Evolutionary conservation across 2,329 filamentous ascomycete genomes (phyloP).

Genomic region (Aspergillus transmontanensis): DNA sequence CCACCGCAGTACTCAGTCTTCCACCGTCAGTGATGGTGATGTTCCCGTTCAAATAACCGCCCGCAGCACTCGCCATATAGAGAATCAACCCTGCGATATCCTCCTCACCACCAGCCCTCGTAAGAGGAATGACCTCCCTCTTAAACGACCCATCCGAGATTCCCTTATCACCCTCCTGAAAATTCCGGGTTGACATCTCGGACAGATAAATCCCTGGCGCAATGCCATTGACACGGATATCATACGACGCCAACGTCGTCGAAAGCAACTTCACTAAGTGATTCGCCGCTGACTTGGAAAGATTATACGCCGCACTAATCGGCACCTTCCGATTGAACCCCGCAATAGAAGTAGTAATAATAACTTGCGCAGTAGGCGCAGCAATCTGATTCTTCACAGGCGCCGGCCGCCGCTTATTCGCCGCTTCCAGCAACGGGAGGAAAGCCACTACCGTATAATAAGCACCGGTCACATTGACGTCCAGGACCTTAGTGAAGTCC

Average conservation of each 20-base stretch:
- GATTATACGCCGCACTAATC: constrained; percentile 47
- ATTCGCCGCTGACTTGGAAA: constrained; percentile 51
- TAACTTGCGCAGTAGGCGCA: constrained; percentile 45
- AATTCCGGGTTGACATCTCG: constrained; percentile 60
- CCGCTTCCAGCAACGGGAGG: constrained; percentile 44
- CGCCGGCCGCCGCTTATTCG: constrained; percentile 41
- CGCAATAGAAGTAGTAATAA: constrained; percentile 52
- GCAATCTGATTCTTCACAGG: constrained; percentile 32
- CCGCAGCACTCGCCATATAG: constrained; percentile 66
- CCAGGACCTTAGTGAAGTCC: constrained; percentile 37
- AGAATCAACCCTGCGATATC: constrained; percentile 68
- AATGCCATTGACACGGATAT: constrained; percentile 54
- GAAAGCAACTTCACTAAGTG: constrained; percentile 55
- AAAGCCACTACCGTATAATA: constrained; percentile 48
- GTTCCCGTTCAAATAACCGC: constrained; percentile 67
- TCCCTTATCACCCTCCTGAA: constrained; percentile 43
- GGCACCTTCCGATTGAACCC: constrained; percentile 44
- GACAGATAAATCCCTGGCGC: constrained; percentile 60
- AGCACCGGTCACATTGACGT: constrained; percentile 43
- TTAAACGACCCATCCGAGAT: constrained; percentile 44
- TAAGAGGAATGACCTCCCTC: constrained; percentile 57
- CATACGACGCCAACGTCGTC: constrained; percentile 42
- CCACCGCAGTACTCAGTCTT: constrained; percentile 58
- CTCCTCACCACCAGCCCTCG: constrained; percentile 60
- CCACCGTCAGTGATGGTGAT: constrained; percentile 67